These are phyloP conservation scores for Aquanectria penicillioides DNA, from an alignment of 2,329 filamentous ascomycete species.

Conservation along the genomic window DNA sequence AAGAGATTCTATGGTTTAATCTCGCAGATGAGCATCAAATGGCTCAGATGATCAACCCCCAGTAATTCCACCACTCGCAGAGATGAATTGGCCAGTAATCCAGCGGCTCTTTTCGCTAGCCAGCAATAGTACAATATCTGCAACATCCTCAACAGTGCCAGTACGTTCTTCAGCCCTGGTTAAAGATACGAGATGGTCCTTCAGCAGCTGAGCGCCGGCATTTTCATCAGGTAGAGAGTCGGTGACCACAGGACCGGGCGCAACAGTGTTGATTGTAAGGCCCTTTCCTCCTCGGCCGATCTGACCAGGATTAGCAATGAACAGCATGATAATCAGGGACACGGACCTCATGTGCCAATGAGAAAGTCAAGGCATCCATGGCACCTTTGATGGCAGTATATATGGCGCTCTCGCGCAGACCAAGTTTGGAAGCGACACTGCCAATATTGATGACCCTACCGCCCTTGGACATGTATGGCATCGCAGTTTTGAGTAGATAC, in stretches of 20 bases:
- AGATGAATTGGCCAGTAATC: slow-evolving; percentile 33
- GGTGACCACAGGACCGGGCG: slow-evolving; percentile 49
- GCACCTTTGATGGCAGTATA: slow-evolving; percentile 44
- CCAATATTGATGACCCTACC: slow-evolving; percentile 9
- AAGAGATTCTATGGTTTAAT: neutral
- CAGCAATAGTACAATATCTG: slow-evolving; percentile 22
- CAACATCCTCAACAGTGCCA: slow-evolving; percentile 15
- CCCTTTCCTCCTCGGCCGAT: slow-evolving; percentile 26
- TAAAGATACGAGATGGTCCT: slow-evolving; percentile 31
- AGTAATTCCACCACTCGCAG: slow-evolving; percentile 29
- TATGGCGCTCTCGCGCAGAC: slow-evolving; percentile 16
- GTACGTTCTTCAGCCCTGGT: slow-evolving; percentile 42
- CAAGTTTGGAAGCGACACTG: slow-evolving; percentile 29
- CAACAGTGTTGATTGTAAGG: slow-evolving; percentile 51
- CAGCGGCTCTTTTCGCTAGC: slow-evolving; percentile 29
- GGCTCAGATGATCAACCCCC: slow-evolving; percentile 25
- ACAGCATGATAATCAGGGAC: accelerated
- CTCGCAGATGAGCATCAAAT: neutral
- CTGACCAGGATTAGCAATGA: neutral
- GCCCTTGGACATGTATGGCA: neutral
- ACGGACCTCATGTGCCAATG: slow-evolving; percentile 44
- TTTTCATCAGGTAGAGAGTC: slow-evolving; percentile 35
- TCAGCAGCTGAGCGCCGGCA: slow-evolving; percentile 13
- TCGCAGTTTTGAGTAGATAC: neutral
- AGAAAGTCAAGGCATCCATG: slow-evolving; percentile 44